Base-by-base conservation (phyloP, 805 yeast genomes). In the Candida andamanensis region DNA sequence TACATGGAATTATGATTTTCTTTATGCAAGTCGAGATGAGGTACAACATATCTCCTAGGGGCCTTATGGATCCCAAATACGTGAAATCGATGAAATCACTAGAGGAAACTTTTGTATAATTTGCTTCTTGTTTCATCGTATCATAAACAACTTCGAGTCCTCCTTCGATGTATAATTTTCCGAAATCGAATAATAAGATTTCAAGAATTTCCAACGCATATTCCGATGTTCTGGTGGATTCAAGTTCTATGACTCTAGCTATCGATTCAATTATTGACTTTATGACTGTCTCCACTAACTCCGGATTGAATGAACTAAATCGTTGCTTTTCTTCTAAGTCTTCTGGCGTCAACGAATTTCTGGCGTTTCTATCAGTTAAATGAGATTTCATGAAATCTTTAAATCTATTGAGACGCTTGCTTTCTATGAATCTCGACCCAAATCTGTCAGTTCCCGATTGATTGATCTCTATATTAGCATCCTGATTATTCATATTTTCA, bases 191-290 rank as follows among this genome's bases (percentile, higher is more conserved):
- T 15, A 85, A 55, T 31, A 85, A 52, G 22, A 83, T 66, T 39
- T 84, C 85, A 36, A 84, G 63, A 10, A 89, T 55, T 39, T 78
- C 87, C 26, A 76, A 58, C 0, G 85, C 72, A 46, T 78, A 74
- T 27, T 72, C 78, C 5, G 80, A 70, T 2, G 83, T 64, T 36
- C 72, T 76, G 17, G 62, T 60, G 1, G 90, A 85, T 0, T 78
- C 68, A 23, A 85, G 61, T 50, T 86, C 95, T 46, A 85, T 69
- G 3, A 81, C 66, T 49, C 96, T 67, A 2, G 89, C 80, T 4
- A 86, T 64, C 1, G 89, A 71, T 56, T 87, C 97, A 21, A 85
- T 80, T 6, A 80, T 72, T 12, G 83, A 73, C 42, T 78, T 79
- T 24, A 86, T 60, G 35, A 85, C 72, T 3, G 67, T 60, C 42